phyloP scores from a whole-genome alignment of 306 rosid genomes.

The Castanea crenata region DNA sequence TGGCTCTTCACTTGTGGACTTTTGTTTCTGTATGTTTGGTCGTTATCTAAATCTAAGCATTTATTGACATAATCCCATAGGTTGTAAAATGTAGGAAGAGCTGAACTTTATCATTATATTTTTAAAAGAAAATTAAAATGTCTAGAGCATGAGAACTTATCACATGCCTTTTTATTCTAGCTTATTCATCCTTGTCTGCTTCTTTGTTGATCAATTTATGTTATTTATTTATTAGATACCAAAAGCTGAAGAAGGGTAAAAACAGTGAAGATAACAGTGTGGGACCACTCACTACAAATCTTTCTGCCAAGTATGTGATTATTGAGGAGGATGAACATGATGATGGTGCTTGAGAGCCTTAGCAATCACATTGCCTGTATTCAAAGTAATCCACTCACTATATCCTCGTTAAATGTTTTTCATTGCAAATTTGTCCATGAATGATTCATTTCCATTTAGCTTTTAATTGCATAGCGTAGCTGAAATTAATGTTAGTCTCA shows the following conservation, averaged over 20 bases:
- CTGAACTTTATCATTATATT: not conserved
- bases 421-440: not conserved
- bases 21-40: not conserved
- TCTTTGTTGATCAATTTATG: constrained; percentile 2
- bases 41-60: not conserved
- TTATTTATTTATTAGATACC: constrained; percentile 47
- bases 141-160: not conserved
- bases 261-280: constrained; percentile 34
- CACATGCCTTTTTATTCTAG: not conserved
- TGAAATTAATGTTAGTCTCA: not conserved
- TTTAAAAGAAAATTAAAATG: too few species aligned
- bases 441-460: not conserved
- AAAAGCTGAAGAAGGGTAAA: constrained; percentile 60
- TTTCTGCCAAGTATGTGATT: constrained; percentile 79
- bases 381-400: constrained; percentile 34
- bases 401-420: not conserved
- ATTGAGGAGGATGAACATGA: constrained; percentile 87
- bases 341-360: constrained; percentile 35
- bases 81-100: not conserved
- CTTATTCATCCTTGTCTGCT: constrained; percentile 1
- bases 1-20: not conserved
- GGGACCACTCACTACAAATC: constrained; percentile 32
- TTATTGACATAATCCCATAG: not conserved
- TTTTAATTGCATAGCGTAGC: not conserved
- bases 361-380: constrained; percentile 9